These are phyloP conservation scores for Ensete glaucum DNA, from an alignment of 176 grass and related monocot genomes.

Conservation along the genomic window DNA sequence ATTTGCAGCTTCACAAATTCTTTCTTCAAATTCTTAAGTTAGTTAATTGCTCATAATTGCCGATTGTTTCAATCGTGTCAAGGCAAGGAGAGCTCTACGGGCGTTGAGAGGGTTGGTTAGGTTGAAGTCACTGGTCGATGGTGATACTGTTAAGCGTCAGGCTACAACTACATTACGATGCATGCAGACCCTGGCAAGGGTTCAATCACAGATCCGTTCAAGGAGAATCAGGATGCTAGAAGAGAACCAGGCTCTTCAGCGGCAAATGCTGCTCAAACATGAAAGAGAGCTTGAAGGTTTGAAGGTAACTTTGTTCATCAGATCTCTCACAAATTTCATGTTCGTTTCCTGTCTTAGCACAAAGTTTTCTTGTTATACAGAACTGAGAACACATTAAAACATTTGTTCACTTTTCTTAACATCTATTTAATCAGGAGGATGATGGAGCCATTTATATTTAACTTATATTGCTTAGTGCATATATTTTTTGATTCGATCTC, in stretches of 20 bases:
- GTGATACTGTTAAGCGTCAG: constrained; percentile 91
- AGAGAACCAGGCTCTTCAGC: constrained; percentile 89
- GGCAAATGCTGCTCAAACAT: constrained; percentile 81
- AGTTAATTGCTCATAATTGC: not conserved
- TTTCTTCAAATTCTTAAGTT: constrained; percentile 12
- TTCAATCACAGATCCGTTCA: constrained; percentile 76
- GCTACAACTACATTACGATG: constrained; percentile 77
- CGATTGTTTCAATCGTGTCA: constrained; percentile 12
- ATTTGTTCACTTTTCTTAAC: too few species aligned
- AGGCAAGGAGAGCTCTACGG: constrained; percentile 88
- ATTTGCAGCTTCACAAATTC: not conserved
- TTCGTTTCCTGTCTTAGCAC: not conserved
- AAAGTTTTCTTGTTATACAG: not conserved
- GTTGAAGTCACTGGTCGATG: constrained; percentile 80
- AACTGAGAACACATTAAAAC: not conserved
- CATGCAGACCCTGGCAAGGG: constrained; percentile 87
- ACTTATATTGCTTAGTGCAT: too few species aligned
- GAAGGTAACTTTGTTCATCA: constrained; percentile 39
- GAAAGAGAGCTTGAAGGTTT: constrained; percentile 70
- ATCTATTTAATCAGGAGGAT: too few species aligned
- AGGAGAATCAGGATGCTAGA: constrained; percentile 85
- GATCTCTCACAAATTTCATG: not conserved
- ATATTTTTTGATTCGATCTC: too few species aligned
- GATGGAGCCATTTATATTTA: too few species aligned
- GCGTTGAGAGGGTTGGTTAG: constrained; percentile 81